Base-by-base conservation (phyloP, 352 stramenopile species). In the Blastocystis sp. region DNA sequence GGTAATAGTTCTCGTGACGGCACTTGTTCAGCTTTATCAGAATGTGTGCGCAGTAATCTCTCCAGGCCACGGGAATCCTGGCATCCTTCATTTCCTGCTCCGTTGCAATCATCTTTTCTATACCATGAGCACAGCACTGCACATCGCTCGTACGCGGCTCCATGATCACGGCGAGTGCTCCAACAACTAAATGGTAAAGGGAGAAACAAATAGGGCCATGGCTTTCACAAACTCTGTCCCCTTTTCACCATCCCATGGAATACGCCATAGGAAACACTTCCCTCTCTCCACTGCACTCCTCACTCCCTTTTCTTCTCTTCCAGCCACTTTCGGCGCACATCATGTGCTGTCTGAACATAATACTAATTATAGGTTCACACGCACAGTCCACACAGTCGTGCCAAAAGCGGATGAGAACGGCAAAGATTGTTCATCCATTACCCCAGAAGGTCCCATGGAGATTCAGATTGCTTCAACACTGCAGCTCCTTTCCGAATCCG, bases 21-120 rank as follows among this genome's bases (percentile, higher is more conserved):
- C 94, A 96, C 90, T 97, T 93, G 91, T 98, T 98, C 64, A 98
- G 91, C 81, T 93, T 92, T 79, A 98, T 96, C 54, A 98, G 91
- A 52, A 98, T 91, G 69, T 97, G 95, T 52, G 94, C 95, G 90
- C 96, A 98, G 61, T 92, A 95, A 92, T 98, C 96, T 74, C 96
- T 94, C 91, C 95, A 98, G 69, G 96, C 93, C 42, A 98, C 89
- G 9, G 95, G 95, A 68, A 98, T 92, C 81, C 94, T 94, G 59
- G 94, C 94, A 71, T 97, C 93, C 79, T 95, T 94, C 93, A 98
- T 96, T 89, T 97, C 94, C 90, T 97, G 92, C 66, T 91, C 89
- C 54, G 89, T 92, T 14, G 48, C 48, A 14, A 57, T 57, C 48
- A 57, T 57, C 48, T 57, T 57, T 14, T 7, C 48, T 57, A 57